phyloP scores from a whole-genome alignment of 495 filamentous ascomycete genomes.

The Hypoxylon crocopeplum region DNA sequence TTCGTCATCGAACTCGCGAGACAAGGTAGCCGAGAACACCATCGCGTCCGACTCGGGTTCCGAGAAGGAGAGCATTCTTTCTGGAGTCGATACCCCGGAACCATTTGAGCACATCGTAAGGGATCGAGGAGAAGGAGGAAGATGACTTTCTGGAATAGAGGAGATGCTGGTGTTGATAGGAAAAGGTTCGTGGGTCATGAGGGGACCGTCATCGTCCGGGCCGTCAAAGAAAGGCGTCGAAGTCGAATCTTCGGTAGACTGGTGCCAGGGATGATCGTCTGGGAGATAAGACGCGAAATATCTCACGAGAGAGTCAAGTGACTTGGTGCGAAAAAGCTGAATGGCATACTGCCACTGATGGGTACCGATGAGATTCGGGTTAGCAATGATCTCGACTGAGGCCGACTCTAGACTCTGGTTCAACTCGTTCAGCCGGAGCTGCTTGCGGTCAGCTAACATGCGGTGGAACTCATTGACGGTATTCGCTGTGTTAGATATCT shows the following conservation, averaged over 20 bases:
- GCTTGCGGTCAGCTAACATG: constrained; percentile 53
- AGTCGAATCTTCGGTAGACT: constrained; percentile 24
- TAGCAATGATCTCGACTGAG: constrained; percentile 59
- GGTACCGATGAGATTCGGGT: constrained; percentile 57
- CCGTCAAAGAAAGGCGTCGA: constrained; percentile 49
- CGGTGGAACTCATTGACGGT: constrained; percentile 53
- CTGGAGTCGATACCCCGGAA: constrained; percentile 48
- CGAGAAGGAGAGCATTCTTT: constrained; percentile 53
- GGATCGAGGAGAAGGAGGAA: constrained; percentile 55
- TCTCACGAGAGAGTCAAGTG: constrained; percentile 58
- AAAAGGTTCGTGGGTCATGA: constrained; percentile 53
- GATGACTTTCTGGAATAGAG: constrained; percentile 36
- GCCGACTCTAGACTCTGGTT: constrained; percentile 56
- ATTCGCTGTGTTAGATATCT: constrained; percentile 52
- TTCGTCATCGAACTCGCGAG: constrained; percentile 40
- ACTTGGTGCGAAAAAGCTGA: constrained; percentile 59
- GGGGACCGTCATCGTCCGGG: constrained; percentile 37
- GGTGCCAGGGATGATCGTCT: constrained; percentile 49
- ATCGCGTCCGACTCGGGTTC: constrained; percentile 50
- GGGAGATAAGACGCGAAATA: constrained; percentile 59
- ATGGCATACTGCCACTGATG: constrained; percentile 58
- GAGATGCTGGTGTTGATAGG: constrained; percentile 32
- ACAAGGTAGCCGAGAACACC: constrained; percentile 32
- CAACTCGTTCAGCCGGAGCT: constrained; percentile 54
- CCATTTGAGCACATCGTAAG: constrained; percentile 56